These are phyloP conservation scores for Diaporthe sp. DNA, from an alignment of 2,329 filamentous ascomycete species.

Conservation along the genomic window DNA sequence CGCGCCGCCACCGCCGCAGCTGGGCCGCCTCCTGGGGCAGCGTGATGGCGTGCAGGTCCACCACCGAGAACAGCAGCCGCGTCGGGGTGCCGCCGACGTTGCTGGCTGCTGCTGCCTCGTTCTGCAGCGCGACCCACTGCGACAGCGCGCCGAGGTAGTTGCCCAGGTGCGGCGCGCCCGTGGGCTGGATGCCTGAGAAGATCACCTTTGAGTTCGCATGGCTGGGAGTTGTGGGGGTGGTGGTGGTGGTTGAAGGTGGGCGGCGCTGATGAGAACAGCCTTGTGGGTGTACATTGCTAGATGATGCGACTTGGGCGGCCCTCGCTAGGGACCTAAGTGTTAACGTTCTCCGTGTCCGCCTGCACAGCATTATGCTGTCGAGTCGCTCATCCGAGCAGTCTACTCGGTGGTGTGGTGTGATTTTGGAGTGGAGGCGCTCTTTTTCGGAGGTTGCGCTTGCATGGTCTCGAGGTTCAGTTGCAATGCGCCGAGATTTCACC, in stretches of 20 bases:
- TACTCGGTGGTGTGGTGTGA: background rate
- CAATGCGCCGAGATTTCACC: constrained; percentile 24
- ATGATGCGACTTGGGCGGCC: background rate
- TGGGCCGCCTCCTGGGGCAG: constrained; percentile 74
- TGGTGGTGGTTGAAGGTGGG: background rate
- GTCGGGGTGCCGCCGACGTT: background rate
- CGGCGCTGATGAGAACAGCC: constrained; percentile 27
- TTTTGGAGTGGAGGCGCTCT: background rate
- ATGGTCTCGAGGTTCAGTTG: background rate
- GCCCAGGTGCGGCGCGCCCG: constrained; percentile 91
- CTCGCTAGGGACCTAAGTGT: background rate
- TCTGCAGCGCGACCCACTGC: constrained; percentile 87
- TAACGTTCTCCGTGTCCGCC: background rate
- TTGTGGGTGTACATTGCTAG: background rate
- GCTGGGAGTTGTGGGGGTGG: constrained; percentile 33
- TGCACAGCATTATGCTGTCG: constrained; percentile 27
- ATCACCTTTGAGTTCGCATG: constrained; percentile 64
- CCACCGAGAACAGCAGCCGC: constrained; percentile 87
- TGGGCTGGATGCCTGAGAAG: constrained; percentile 98
- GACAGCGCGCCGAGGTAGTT: constrained; percentile 94
- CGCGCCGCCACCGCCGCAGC: constrained; percentile 75
- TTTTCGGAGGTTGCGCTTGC: background rate
- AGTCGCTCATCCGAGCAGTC: background rate
- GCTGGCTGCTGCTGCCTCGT: constrained; percentile 67
- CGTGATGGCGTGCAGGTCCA: constrained; percentile 95